Percentiles rank a stretch among this genome's conserved stretches.
phyloP scores from a whole-genome alignment of 208 protist genomes.

The Crithidia sp. region DNA sequence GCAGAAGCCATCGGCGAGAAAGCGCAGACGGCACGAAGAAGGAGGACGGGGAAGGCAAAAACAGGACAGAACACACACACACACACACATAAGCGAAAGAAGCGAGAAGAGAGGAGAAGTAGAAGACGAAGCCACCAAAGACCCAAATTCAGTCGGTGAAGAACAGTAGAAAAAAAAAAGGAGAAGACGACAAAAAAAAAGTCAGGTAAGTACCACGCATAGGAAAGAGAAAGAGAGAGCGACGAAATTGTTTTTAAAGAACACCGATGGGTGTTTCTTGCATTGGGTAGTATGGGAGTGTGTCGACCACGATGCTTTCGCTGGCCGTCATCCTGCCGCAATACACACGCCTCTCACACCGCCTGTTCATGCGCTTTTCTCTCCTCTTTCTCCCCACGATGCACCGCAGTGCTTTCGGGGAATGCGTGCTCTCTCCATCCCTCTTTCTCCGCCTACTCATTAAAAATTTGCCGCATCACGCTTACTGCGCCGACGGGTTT shows the following conservation, averaged over 20 bases:
- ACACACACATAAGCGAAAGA: no score
- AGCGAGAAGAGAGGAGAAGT: background rate
- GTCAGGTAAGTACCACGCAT: background rate
- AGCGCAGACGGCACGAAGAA: no score
- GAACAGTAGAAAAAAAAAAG: background rate
- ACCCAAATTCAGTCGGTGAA: background rate
- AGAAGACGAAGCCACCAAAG: background rate
- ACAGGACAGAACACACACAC: no score
- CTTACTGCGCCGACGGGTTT: constrained; percentile 20
- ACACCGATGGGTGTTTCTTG: background rate
- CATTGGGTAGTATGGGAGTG: no score
- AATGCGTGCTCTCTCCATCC: background rate
- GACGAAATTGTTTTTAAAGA: background rate
- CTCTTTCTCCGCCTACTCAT: background rate
- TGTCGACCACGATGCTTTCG: no score
- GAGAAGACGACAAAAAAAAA: background rate
- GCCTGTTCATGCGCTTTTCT: no score
- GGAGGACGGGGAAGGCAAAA: no score
- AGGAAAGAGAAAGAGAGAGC: background rate
- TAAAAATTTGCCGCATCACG: background rate
- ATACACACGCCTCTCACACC: no score
- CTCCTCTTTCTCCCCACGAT: no score
- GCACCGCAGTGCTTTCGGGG: no score
- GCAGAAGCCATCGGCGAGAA: no score
- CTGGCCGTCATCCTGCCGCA: no score